Evolutionary conservation across 345 rosid genomes (phyloP).

Genomic region (Lepidium africanum): DNA sequence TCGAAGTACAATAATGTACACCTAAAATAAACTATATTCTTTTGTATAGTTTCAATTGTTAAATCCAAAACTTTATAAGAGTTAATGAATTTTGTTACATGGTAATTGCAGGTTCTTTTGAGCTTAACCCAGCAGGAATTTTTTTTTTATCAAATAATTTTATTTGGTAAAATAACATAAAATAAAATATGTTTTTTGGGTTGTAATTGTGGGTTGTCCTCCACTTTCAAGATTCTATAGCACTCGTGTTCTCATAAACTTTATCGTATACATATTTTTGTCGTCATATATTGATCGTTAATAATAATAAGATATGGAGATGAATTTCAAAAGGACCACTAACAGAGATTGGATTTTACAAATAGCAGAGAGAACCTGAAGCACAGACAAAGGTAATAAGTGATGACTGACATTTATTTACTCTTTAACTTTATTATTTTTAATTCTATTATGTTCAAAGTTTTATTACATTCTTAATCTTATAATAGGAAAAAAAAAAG

Average conservation of each 20-base stretch:
- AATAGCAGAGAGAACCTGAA: conserved; percentile 16
- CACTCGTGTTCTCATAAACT: conserved; percentile 17
- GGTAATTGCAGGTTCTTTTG: background rate
- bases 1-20: conserved; percentile 8
- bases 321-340: conserved; percentile 14
- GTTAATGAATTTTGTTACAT: background rate
- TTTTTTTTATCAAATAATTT: too few relatives aligned
- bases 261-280: background rate
- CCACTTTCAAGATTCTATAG: conserved; percentile 15
- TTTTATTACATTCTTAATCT: background rate
- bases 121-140: background rate
- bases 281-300: background rate
- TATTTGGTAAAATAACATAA: background rate
- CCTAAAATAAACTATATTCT: background rate
- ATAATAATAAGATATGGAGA: background rate
- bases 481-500: too few relatives aligned
- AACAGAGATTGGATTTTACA: conserved; percentile 11
- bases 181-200: background rate
- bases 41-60: background rate
- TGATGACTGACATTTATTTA: conserved; percentile 2
- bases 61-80: too few relatives aligned
- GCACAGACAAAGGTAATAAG: conserved; percentile 6
- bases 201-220: conserved; percentile 14
- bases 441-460: background rate
- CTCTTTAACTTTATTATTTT: background rate